phyloP scores from a whole-genome alignment of 495 filamentous ascomycete genomes.

The Clavariopsis aquatica region DNA sequence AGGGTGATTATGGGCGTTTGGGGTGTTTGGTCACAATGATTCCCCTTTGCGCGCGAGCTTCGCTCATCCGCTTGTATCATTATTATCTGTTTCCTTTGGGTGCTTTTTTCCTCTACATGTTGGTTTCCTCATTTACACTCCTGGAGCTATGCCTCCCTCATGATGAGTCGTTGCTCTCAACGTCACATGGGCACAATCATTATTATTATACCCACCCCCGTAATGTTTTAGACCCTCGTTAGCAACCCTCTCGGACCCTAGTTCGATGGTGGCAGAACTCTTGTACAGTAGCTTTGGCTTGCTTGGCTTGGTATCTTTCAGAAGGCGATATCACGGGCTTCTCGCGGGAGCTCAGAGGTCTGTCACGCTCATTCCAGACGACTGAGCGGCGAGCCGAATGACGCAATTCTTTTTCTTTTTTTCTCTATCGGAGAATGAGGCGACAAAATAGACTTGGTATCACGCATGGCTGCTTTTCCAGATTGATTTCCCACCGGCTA shows the following conservation, averaged over 20 bases:
- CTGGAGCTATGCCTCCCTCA: neutral
- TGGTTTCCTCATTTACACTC: neutral
- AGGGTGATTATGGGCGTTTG: slow-evolving; percentile 16
- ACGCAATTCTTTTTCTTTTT: neutral
- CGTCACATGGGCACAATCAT: slow-evolving; percentile 19
- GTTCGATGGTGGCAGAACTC: neutral
- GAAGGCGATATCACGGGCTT: neutral
- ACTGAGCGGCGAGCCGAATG: slow-evolving; percentile 4
- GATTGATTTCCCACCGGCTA: no score
- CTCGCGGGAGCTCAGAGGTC: neutral
- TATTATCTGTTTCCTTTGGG: slow-evolving; percentile 7
- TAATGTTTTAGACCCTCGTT: slow-evolving; percentile 41
- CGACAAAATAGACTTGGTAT: slow-evolving; percentile 12
- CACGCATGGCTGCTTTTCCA: neutral
- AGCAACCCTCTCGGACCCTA: slow-evolving; percentile 6
- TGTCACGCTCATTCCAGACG: neutral
- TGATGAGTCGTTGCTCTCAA: neutral
- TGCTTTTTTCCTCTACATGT: neutral
- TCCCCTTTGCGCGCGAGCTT: slow-evolving; percentile 25
- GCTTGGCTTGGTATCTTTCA: neutral
- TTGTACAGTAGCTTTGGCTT: slow-evolving; percentile 35
- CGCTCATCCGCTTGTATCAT: slow-evolving; percentile 24
- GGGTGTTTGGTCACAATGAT: slow-evolving; percentile 13
- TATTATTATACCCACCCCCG: slow-evolving; percentile 36
- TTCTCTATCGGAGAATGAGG: neutral